A percentile compares a stretch with the other conserved stretches of the same genome.
Evolutionary conservation across 106 monocot species (phyloP).

Genomic region (Dioscorea zingiberensis): DNA sequence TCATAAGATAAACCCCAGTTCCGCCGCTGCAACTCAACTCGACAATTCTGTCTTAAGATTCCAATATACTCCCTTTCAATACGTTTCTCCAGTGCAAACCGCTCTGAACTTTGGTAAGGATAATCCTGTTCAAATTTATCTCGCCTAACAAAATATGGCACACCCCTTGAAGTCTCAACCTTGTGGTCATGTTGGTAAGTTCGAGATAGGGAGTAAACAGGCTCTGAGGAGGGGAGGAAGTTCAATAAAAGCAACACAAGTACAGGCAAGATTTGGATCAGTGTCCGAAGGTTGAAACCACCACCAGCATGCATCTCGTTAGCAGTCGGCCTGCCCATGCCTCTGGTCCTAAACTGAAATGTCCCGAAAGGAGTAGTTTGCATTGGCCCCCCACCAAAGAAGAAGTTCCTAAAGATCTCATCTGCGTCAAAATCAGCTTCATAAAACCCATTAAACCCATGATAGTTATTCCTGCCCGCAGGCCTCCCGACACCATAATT

Average conservation of each 20-base stretch:
- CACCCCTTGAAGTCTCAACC: constrained; percentile 62
- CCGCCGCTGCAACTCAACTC: constrained; percentile 67
- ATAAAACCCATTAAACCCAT: constrained; percentile 65
- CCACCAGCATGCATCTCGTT: constrained; percentile 36
- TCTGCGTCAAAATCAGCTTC: constrained; percentile 86
- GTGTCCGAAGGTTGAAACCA: constrained; percentile 29
- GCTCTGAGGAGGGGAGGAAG: constrained; percentile 82
- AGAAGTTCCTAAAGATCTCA: constrained; percentile 96
- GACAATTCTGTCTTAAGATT: constrained; percentile 72
- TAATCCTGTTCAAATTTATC: constrained; percentile 76
- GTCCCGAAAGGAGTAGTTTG: constrained; percentile 52
- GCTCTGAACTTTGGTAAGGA: constrained; percentile 50
- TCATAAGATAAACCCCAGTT: constrained; percentile 63
- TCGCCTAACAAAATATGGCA: constrained; percentile 70
- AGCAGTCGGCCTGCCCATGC: constrained; percentile 28
- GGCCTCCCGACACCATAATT: constrained; percentile 3
- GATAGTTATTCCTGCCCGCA: constrained; percentile 16
- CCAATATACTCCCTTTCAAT: constrained; percentile 79
- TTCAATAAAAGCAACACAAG: constrained; percentile 63
- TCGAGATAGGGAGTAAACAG: constrained; percentile 47
- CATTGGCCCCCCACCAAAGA: constrained; percentile 55
- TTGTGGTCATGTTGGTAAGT: constrained; percentile 55
- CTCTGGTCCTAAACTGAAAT: constrained; percentile 71
- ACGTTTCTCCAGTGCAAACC: constrained; percentile 47
- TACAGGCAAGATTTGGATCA: constrained; percentile 81